phyloP scores from a whole-genome alignment of 192 early-diverging fungal genomes.

The Chytriomyces sp. region DNA sequence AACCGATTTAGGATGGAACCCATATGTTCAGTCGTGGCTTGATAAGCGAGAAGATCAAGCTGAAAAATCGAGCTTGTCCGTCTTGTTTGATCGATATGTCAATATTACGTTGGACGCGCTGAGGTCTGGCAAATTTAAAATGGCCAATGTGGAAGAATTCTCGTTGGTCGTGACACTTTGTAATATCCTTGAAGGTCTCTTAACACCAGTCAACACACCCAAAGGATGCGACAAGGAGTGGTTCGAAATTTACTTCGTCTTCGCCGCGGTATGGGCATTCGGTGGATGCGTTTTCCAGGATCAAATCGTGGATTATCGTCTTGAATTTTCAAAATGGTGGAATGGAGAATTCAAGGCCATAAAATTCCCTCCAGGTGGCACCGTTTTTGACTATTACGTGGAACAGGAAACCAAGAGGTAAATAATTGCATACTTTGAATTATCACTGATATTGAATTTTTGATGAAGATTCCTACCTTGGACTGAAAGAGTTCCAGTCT shows the following conservation, averaged over 20 bases:
- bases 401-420: slow-evolving; percentile 57
- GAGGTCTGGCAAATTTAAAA: slow-evolving; percentile 61
- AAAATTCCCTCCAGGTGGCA: slow-evolving; percentile 62
- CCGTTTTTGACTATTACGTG: slow-evolving; percentile 68
- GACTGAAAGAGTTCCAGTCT: slow-evolving; percentile 61
- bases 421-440: neutral
- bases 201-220: slow-evolving; percentile 62
- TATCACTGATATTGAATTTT: neutral
- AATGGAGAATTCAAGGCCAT: slow-evolving; percentile 64
- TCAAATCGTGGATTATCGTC: slow-evolving; percentile 61
- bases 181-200: slow-evolving; percentile 63
- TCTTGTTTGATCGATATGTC: slow-evolving; percentile 66
- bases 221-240: slow-evolving; percentile 73
- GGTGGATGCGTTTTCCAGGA: slow-evolving; percentile 67
- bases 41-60: slow-evolving; percentile 64
- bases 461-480: slow-evolving; percentile 52
- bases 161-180: slow-evolving; percentile 62
- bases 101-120: slow-evolving; percentile 59
- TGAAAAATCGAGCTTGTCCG: slow-evolving; percentile 60
- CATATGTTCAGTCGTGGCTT: slow-evolving; percentile 68
- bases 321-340: slow-evolving; percentile 69
- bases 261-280: slow-evolving; percentile 70
- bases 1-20: slow-evolving; percentile 68
- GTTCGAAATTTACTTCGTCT: slow-evolving; percentile 72
- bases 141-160: slow-evolving; percentile 67